Conservation (phyloP, 768 basidiomycete species). For the Sarcomyxa edulis region DNA sequence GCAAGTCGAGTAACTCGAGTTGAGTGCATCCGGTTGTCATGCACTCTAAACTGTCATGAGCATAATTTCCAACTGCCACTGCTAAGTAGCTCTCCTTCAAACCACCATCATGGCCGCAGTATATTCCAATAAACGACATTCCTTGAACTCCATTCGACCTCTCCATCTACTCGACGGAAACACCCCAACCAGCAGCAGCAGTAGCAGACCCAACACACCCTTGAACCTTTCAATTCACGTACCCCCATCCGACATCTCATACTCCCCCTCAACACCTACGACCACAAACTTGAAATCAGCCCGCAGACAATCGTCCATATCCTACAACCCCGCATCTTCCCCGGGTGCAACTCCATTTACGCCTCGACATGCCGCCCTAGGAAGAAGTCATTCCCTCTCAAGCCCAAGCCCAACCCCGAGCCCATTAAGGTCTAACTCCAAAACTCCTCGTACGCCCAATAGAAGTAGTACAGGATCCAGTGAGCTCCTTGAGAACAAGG, state of each 20-base stretch:
- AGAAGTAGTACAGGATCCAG: conserved; percentile 22
- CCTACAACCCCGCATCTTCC: conserved; percentile 31
- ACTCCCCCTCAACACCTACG: conserved; percentile 9
- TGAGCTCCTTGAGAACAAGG: conserved; percentile 11
- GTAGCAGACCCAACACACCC: conserved; percentile 7
- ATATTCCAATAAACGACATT: conserved; percentile 22
- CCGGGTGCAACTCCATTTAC: conserved; percentile 10
- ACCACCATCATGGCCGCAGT: conserved; percentile 9
- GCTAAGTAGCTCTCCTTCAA: background rate
- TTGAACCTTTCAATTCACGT: conserved; percentile 12
- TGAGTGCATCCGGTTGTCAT: background rate
- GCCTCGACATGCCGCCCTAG: conserved; percentile 12
- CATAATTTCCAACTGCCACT: background rate
- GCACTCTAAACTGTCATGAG: background rate
- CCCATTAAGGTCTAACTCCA: too few relatives aligned
- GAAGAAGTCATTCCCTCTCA: conserved; percentile 12
- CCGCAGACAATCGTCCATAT: conserved; percentile 49
- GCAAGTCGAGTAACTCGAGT: too few relatives aligned
- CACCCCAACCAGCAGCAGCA: conserved; percentile 12
- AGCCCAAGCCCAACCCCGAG: conserved; percentile 9
- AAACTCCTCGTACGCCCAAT: conserved; percentile 19
- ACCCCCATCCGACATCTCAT: conserved; percentile 11
- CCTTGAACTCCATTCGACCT: conserved; percentile 28
- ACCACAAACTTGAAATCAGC: conserved; percentile 4
- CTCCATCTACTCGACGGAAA: conserved; percentile 41